Base-by-base conservation (phyloP, 495 filamentous ascomycete genomes). In the Lineolata rhizophorae region DNA sequence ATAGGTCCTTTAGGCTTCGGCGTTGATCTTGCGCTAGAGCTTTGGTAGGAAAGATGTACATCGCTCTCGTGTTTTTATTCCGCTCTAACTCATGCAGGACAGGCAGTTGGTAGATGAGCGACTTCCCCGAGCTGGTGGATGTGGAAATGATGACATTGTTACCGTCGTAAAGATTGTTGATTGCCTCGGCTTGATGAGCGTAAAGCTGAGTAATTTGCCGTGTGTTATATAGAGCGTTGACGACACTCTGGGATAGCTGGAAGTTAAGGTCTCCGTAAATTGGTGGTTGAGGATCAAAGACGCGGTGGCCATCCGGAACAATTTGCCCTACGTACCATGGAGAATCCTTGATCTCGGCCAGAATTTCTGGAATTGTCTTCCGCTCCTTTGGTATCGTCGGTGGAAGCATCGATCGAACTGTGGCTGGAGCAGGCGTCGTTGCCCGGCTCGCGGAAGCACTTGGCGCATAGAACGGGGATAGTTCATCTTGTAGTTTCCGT, bases 31-130 rank as follows among this genome's bases (percentile, higher is more conserved):
- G 87, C 2, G 87, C 87, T 10, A 99, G 58, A 8, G 87, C 87
- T 54, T 99, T 99, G 2, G 87, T 99, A 1, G 87, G 87, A 38
- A 97, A 99, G 15, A 99, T 93, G 47, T 93, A 95, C 73, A 99
- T 81, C 6, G 87, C 85, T 41, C 84, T 59, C 27, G 79, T 75
- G 29, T 73, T 60, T 3, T 45, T 50, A 40, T 94, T 77, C 27
- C 65, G 58, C 51, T 95, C 85, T 8, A 99, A 60, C 18, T 74
- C 77, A 47, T 92, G 73, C 17, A 99, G 56, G 39, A 95, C 84
- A 0, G 87, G 87, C 13, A 99, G 59, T 44, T 95, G 90, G 45
- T 95, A 99, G 33, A 95, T 94, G 19, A 99, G 54, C 3, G 81
- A 91, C 52, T 99, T 99, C 3, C 87, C 87, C 0, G 90, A 95